Percentiles rank a stretch among this genome's conserved stretches.
Evolutionary conservation across 768 basidiomycete genomes (phyloP).

Genomic region (Chalciporus sphaerocephalus): DNA sequence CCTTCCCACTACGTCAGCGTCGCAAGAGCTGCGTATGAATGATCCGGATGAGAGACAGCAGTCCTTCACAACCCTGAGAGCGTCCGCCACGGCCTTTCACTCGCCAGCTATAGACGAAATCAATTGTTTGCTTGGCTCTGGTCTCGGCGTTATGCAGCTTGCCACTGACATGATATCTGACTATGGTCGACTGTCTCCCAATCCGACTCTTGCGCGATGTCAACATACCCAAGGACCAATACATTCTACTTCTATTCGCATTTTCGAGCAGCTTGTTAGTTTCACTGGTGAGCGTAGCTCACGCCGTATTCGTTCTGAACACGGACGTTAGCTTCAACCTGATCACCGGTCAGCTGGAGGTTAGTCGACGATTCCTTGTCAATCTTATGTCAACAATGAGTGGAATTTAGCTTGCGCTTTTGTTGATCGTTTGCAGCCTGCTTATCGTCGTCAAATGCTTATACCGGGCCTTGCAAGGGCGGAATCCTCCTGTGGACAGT

Average conservation of each 20-base stretch:
- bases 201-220: slow-evolving; percentile 4
- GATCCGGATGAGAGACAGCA: too few species aligned
- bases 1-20: too few species aligned
- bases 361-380: too few species aligned
- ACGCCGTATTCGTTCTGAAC: slow-evolving; percentile 1
- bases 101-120: too few species aligned
- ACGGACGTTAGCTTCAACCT: not conserved
- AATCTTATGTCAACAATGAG: not conserved
- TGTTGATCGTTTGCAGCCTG: not conserved
- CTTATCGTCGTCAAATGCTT: not conserved
- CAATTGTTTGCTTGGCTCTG: too few species aligned
- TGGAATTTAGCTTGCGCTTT: not conserved
- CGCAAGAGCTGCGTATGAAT: too few species aligned
- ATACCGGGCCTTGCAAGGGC: not conserved
- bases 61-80: too few species aligned
- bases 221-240: slow-evolving; percentile 3
- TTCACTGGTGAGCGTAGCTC: slow-evolving; percentile 3
- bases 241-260: slow-evolving; percentile 1
- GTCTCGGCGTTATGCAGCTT: not conserved
- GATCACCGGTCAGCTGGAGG: too few species aligned
- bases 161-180: not conserved
- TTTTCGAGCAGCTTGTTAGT: slow-evolving; percentile 7
- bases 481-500: not conserved
- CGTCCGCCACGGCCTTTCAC: too few species aligned
- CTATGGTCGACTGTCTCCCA: not conserved